Evolutionary conservation across 345 rosid species (phyloP).

Genomic region (Sapria himalayana): DNA sequence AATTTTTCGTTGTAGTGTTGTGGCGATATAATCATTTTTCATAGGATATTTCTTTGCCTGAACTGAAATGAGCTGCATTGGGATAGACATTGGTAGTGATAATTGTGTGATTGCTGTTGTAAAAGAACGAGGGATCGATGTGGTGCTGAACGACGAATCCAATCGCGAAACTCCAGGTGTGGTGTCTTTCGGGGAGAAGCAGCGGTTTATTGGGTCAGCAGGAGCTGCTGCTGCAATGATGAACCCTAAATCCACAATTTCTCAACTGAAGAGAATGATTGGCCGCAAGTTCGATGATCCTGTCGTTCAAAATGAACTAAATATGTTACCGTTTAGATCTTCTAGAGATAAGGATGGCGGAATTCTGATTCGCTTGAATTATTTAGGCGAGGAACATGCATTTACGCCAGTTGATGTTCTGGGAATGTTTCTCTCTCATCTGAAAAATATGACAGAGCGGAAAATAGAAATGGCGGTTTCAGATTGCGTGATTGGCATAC

Average conservation of each 20-base stretch:
- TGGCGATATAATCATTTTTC: slow-evolving; percentile 2
- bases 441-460: slow-evolving; percentile 31
- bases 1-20: slow-evolving; percentile 1
- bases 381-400: slow-evolving; percentile 18
- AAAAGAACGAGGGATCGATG: slow-evolving; percentile 52
- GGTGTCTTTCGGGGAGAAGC: slow-evolving; percentile 40
- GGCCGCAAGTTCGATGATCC: slow-evolving; percentile 24
- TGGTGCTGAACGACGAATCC: slow-evolving; percentile 60
- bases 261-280: slow-evolving; percentile 35
- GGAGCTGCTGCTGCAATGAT: slow-evolving; percentile 32
- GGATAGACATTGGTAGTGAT: slow-evolving; percentile 66
- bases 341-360: slow-evolving; percentile 23
- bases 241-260: slow-evolving; percentile 30
- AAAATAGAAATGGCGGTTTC: slow-evolving; percentile 22
- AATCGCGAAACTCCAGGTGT: slow-evolving; percentile 32
- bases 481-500: slow-evolving; percentile 40
- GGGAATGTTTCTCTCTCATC: slow-evolving; percentile 35
- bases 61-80: slow-evolving; percentile 42
- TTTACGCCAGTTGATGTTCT: slow-evolving; percentile 26
- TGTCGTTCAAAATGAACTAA: slow-evolving; percentile 23
- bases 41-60: slow-evolving; percentile 1
- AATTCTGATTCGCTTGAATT: slow-evolving; percentile 24
- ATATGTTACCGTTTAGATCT: slow-evolving; percentile 23
- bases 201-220: slow-evolving; percentile 31
- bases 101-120: slow-evolving; percentile 61